Evolutionary conservation across 805 yeast species (phyloP).

Genomic region (Starmerella kuoi): DNA sequence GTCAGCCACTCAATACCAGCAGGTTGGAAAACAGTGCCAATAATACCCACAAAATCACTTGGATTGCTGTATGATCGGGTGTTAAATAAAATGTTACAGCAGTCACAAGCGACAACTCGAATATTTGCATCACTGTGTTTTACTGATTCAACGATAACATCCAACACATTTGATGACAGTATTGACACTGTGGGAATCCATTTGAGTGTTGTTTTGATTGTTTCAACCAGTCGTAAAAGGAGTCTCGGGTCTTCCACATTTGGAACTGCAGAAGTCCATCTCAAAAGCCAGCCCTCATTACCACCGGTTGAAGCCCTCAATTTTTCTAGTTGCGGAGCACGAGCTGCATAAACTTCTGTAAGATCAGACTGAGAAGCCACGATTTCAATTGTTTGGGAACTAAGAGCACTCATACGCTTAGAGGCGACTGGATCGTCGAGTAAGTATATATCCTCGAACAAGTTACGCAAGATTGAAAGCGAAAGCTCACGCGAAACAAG

Average conservation of each 20-base stretch:
- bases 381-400: conserved; percentile 73
- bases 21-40: conserved; percentile 63
- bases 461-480: conserved; percentile 63
- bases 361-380: conserved; percentile 60
- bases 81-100: conserved; percentile 67
- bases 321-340: conserved; percentile 42
- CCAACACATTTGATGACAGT: conserved; percentile 51
- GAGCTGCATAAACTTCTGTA: conserved; percentile 50
- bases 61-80: conserved; percentile 58
- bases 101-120: conserved; percentile 76
- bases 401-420: conserved; percentile 60
- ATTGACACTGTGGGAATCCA: conserved; percentile 80
- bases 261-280: conserved; percentile 44
- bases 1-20: conserved; percentile 62
- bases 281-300: conserved; percentile 72
- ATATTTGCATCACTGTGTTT: conserved; percentile 42
- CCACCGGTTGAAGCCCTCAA: conserved; percentile 44
- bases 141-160: conserved; percentile 40
- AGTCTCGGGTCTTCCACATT: conserved; percentile 11
- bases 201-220: conserved; percentile 77
- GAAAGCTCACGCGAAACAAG: conserved; percentile 41
- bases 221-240: conserved; percentile 49
- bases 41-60: conserved; percentile 62
- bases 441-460: conserved; percentile 86
- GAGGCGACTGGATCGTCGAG: conserved; percentile 86